Evolutionary conservation across 139 green algal genomes (phyloP).

Genomic region (Parachlorella kessleri): DNA sequence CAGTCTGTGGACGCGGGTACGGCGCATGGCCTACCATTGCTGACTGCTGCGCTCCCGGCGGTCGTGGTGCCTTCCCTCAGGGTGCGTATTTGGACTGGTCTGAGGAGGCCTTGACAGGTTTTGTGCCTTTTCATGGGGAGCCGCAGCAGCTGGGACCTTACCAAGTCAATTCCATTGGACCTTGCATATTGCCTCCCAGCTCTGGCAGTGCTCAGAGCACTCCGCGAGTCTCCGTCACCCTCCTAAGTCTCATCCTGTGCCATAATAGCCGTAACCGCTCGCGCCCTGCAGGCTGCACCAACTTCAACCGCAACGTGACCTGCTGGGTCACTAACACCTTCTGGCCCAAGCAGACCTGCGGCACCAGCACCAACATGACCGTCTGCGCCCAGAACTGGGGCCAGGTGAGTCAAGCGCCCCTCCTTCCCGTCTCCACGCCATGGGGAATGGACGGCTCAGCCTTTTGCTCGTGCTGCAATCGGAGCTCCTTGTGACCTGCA

Average conservation of each 20-base stretch:
- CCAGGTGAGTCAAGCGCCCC: constrained; percentile 1
- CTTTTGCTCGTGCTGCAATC: not conserved
- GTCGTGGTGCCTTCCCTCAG: not conserved
- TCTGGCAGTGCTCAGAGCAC: too few species aligned
- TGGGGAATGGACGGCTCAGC: not conserved
- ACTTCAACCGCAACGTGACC: not conserved
- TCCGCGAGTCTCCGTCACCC: too few species aligned
- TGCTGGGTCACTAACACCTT: constrained; percentile 19
- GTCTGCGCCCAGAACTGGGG: constrained; percentile 27
- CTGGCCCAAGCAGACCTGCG: constrained; percentile 8
- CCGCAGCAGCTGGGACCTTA: too few species aligned
- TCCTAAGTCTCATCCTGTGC: too few species aligned
- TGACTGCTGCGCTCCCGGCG: not conserved
- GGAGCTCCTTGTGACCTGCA: not conserved
- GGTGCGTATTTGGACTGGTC: too few species aligned
- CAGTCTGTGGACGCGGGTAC: constrained; percentile 25
- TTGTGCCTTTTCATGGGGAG: too few species aligned
- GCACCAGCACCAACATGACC: constrained; percentile 2
- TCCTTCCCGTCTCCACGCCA: not conserved
- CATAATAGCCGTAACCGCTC: too few species aligned
- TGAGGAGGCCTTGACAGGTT: too few species aligned
- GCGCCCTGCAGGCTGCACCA: constrained; percentile 26
- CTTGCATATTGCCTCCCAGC: too few species aligned
- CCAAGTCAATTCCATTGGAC: too few species aligned
- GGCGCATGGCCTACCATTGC: constrained; percentile 9